A percentile compares a stretch with the other conserved stretches of the same genome.
Evolutionary conservation across 2,329 filamentous ascomycete genomes (phyloP).

Genomic region (Beauveria asiatica): DNA sequence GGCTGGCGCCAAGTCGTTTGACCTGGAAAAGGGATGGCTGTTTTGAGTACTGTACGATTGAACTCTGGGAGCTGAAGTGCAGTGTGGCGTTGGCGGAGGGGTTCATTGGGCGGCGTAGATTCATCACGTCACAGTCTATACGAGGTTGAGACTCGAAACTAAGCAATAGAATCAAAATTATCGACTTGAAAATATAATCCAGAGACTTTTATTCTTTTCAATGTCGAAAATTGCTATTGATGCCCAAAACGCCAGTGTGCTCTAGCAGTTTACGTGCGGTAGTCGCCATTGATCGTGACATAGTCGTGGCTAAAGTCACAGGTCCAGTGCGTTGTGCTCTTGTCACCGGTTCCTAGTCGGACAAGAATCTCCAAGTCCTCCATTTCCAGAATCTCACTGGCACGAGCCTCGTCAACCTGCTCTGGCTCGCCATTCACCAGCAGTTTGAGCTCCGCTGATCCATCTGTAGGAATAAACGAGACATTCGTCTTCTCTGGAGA

Average conservation of each 20-base stretch:
- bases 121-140: too few species aligned
- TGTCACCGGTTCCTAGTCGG: slow-evolving; percentile 57
- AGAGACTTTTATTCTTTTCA: background rate
- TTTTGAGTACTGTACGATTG: background rate
- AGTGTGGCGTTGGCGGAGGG: too few species aligned
- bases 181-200: background rate
- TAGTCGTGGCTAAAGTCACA: slow-evolving; percentile 84
- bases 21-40: background rate
- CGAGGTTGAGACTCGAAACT: background rate
- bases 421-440: slow-evolving; percentile 75
- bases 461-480: slow-evolving; percentile 69
- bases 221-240: background rate
- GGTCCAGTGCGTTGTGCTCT: slow-evolving; percentile 71
- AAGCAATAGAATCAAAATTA: background rate
- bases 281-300: slow-evolving; percentile 60
- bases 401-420: slow-evolving; percentile 65
- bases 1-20: background rate
- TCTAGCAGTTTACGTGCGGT: slow-evolving; percentile 42
- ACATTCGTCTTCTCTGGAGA: slow-evolving; percentile 65
- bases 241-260: background rate
- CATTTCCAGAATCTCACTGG: slow-evolving; percentile 66
- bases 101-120: background rate
- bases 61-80: too few species aligned
- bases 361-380: slow-evolving; percentile 77
- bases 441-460: slow-evolving; percentile 67